A percentile compares a stretch with the other conserved stretches of the same genome.
These are phyloP conservation scores for Mycosphaerella arachidis DNA, from an alignment of 2,329 filamentous ascomycete genomes.

Conservation along the genomic window DNA sequence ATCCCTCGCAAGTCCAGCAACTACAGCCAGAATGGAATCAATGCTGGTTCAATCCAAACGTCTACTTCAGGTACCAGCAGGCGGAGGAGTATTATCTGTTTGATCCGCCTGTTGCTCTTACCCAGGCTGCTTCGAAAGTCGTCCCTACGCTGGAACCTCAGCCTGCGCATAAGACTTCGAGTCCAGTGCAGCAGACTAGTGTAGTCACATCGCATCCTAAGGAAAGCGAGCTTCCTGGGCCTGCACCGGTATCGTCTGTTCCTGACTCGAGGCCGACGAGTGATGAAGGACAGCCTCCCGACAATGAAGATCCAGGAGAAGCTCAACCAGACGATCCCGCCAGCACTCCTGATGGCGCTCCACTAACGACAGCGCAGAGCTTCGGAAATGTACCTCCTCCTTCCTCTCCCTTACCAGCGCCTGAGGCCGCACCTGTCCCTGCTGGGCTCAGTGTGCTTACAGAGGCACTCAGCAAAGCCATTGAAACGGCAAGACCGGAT, in stretches of 20 bases:
- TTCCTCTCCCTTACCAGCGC: not conserved
- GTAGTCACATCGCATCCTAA: not conserved
- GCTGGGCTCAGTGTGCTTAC: not conserved
- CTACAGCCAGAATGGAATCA: conserved; percentile 7
- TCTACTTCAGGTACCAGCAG: not conserved
- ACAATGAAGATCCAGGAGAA: not conserved
- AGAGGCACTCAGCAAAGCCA: not conserved
- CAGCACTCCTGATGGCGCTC: not conserved
- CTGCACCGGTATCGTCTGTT: not conserved
- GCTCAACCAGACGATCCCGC: not conserved
- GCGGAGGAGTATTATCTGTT: conserved; percentile 3
- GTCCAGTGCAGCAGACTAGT: not conserved
- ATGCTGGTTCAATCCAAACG: conserved; percentile 4
- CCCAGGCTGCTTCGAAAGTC: not conserved
- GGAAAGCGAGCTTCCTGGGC: not conserved
- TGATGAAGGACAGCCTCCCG: not conserved
- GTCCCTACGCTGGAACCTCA: not conserved
- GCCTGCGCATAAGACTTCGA: not conserved
- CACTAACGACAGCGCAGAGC: not conserved
- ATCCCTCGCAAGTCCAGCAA: not conserved
- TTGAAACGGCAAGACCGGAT: not conserved
- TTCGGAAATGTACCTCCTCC: not conserved
- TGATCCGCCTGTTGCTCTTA: conserved; percentile 7
- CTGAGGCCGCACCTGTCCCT: not conserved
- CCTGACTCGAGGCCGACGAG: not conserved